These are phyloP conservation scores for Colletotrichum euphorbiae DNA, from an alignment of 2,329 filamentous ascomycete species.

Conservation along the genomic window DNA sequence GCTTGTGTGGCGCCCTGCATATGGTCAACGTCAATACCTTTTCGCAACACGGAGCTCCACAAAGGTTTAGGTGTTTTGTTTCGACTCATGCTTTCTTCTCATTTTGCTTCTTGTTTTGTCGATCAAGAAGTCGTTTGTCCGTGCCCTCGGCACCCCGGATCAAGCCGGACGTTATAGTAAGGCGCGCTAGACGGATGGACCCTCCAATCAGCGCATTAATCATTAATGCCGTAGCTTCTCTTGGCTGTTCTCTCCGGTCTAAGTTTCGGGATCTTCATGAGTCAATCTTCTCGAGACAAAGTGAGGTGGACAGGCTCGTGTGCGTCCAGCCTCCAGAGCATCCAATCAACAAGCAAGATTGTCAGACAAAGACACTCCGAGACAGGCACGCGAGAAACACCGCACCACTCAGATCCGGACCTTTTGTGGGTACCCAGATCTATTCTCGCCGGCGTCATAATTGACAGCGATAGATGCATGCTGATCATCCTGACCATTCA, in stretches of 20 bases:
- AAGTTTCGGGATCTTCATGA: slow-evolving; percentile 15
- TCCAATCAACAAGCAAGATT: not conserved
- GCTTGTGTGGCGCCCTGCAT: slow-evolving; percentile 1
- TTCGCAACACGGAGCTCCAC: not conserved
- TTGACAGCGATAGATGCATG: slow-evolving; percentile 19
- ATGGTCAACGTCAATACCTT: not conserved
- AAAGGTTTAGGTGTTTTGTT: not conserved
- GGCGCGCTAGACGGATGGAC: slow-evolving; percentile 1
- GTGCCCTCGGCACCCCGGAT: slow-evolving; percentile 1
- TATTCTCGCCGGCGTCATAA: not conserved
- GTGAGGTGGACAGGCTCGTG: not conserved
- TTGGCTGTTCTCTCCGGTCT: not conserved
- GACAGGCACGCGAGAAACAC: not conserved
- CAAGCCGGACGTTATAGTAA: slow-evolving; percentile 1
- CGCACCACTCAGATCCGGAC: not conserved
- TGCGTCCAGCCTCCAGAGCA: not conserved
- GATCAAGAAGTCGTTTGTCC: slow-evolving; percentile 5
- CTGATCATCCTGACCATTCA: not conserved
- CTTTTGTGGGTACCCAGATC: slow-evolving; percentile 1
- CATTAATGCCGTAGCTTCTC: slow-evolving; percentile 5
- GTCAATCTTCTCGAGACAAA: slow-evolving; percentile 1
- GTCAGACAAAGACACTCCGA: slow-evolving; percentile 11
- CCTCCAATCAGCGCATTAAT: slow-evolving; percentile 2
- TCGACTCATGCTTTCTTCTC: slow-evolving; percentile 3
- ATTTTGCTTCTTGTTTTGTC: not conserved